phyloP scores from a whole-genome alignment of 495 filamentous ascomycete species.

The Neurospora sp. region DNA sequence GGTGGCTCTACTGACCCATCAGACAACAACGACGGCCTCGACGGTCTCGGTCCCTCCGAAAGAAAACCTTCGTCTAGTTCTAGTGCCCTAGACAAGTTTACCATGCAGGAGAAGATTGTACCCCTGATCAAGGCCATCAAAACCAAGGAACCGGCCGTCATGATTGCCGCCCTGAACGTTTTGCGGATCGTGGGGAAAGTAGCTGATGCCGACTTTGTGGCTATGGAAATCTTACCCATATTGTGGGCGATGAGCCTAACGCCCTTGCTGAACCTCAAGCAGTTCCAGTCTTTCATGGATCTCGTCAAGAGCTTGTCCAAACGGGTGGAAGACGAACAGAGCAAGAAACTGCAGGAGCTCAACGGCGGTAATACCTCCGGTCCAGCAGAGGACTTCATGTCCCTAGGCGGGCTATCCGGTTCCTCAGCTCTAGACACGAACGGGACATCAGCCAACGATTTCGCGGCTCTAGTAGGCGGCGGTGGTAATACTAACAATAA shows the following conservation, averaged over 20 bases:
- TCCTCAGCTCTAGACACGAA: constrained; percentile 36
- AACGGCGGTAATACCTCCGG: constrained; percentile 33
- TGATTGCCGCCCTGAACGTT: constrained; percentile 85
- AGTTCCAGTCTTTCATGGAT: constrained; percentile 82
- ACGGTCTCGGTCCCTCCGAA: constrained; percentile 45
- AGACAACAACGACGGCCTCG: constrained; percentile 55
- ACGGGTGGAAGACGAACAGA: constrained; percentile 79
- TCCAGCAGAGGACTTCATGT: constrained; percentile 48
- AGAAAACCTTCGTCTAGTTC: constrained; percentile 50
- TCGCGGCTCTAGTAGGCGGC: constrained; percentile 81
- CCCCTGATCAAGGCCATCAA: constrained; percentile 88
- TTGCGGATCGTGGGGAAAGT: constrained; percentile 70
- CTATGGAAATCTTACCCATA: constrained; percentile 78
- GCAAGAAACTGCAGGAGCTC: constrained; percentile 75
- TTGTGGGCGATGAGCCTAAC: constrained; percentile 91
- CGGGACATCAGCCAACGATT: constrained; percentile 56
- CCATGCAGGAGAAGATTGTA: constrained; percentile 91
- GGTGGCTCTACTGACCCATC: constrained; percentile 51
- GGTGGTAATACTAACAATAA: constrained; percentile 13
- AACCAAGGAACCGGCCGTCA: constrained; percentile 93
- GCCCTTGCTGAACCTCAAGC: constrained; percentile 71
- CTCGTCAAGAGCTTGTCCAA: constrained; percentile 72
- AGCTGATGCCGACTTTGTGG: constrained; percentile 87
- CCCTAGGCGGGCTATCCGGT: constrained; percentile 41
- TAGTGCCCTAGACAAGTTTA: constrained; percentile 84